phyloP scores from a whole-genome alignment of 2,329 filamentous ascomycete genomes.

The Diaporthe citriasiana region DNA sequence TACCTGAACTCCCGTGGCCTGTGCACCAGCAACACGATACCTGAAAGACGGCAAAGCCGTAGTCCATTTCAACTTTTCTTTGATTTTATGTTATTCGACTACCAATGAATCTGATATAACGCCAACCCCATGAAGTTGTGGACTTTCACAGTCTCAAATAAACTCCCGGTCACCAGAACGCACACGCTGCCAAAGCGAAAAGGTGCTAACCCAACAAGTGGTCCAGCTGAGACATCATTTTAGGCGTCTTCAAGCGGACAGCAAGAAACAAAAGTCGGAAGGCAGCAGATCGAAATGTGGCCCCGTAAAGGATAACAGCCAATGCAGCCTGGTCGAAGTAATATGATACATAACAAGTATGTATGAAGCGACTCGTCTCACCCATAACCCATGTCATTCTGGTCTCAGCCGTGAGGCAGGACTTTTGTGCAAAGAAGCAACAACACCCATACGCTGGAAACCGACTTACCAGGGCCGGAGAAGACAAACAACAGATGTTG shows the following conservation, averaged over 20 bases:
- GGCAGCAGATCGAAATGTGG: no score
- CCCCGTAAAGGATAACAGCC: neutral
- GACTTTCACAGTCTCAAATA: neutral
- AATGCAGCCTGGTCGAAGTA: neutral
- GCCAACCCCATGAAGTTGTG: slow-evolving; percentile 25
- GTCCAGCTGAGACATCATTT: neutral
- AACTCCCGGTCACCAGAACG: slow-evolving; percentile 9
- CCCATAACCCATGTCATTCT: neutral
- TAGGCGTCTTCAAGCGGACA: neutral
- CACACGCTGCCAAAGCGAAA: slow-evolving; percentile 22
- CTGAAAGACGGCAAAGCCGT: neutral
- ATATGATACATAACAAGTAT: slow-evolving; percentile 19
- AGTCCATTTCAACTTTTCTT: neutral
- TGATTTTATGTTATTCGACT: neutral
- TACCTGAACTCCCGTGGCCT: neutral
- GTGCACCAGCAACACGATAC: no score
- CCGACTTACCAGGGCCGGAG: neutral
- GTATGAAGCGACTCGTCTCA: neutral
- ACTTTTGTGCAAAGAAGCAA: neutral
- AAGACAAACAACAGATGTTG: neutral
- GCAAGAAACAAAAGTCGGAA: neutral
- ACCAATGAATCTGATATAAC: neutral
- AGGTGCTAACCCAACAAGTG: slow-evolving; percentile 3
- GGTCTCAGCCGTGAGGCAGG: slow-evolving; percentile 19
- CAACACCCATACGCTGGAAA: neutral